Conservation (phyloP, 805 yeast species). For the Ogataea nitratoaversa region DNA sequence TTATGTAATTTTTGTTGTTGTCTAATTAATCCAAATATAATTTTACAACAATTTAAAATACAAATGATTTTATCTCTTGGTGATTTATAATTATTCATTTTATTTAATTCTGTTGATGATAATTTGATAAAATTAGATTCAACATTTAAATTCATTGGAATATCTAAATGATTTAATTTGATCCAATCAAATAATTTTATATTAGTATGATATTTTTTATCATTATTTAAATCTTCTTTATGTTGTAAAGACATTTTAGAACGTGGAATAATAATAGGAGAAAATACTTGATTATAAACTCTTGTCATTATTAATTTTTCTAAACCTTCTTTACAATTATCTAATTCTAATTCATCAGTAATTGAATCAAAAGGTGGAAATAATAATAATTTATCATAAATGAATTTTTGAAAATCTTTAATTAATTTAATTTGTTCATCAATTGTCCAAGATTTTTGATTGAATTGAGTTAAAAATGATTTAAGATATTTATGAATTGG, state of each 20-base stretch:
- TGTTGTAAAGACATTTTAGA: slow-evolving; percentile 49
- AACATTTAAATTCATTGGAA: slow-evolving; percentile 46
- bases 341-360: slow-evolving; percentile 51
- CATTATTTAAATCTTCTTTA: slow-evolving; percentile 58
- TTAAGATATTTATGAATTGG: slow-evolving; percentile 83
- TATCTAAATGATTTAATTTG: slow-evolving; percentile 71
- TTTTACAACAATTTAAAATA: slow-evolving; percentile 85
- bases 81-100: slow-evolving; percentile 79
- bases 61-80: slow-evolving; percentile 95
- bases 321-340: slow-evolving; percentile 82
- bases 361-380: slow-evolving; percentile 73
- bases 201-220: slow-evolving; percentile 51
- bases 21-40: slow-evolving; percentile 81
- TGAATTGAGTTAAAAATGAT: slow-evolving; percentile 77
- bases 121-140: slow-evolving; percentile 53
- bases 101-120: slow-evolving; percentile 70
- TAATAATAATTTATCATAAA: slow-evolving; percentile 54
- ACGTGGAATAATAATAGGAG: slow-evolving; percentile 51
- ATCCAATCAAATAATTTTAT: slow-evolving; percentile 47
- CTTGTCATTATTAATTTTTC: slow-evolving; percentile 92
- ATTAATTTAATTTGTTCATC: slow-evolving; percentile 77
- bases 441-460: slow-evolving; percentile 63
- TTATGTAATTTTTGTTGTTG: slow-evolving; percentile 38
- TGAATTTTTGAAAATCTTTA: slow-evolving; percentile 70
- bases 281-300: slow-evolving; percentile 69